Evolutionary conservation across 768 basidiomycete genomes (phyloP), one percentile per base, ranked within the genome.

Genomic region (Pleurotus djamor): DNA sequence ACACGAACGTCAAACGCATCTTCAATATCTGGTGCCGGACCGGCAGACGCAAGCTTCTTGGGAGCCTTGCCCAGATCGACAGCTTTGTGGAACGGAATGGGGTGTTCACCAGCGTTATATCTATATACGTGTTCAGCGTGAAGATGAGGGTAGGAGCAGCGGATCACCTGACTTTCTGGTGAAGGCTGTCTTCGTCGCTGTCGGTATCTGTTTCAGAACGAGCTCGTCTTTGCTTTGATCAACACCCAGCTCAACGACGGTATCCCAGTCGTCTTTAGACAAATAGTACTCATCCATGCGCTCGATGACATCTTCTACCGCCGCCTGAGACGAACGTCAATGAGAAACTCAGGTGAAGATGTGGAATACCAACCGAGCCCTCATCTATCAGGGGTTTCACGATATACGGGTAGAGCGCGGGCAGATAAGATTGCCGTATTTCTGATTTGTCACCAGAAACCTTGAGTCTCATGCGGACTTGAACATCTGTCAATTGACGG

Each of bases 251-350:
- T 98, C 96, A 56, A 98, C 84, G 55, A 98, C 79, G 8, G 94
- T 88, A 66, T 99, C 97, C 96, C 96, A 98, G 67, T 98, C 96
- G 33, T 98, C 97, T 63, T 90, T 92, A 3, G 88, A 87, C 35
- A 99, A 73, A 72, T 86, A 98, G 70, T 99, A 99, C 49, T 91
- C 89, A 70, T 98, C 97, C 95, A 99, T 96, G 5, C 77, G 76
- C 28, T 84, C 80, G 59, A 99, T 97, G 37, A 95, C 85, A 7
- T 89, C 86, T 1, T 90, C 87, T 4, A 98, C 83, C 0, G 85
- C 89, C 62, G 83, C 84, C 93, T 95, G 69, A 8, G 28, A 34
- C 8, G n/a, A 34, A 52, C 17, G 63, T 63, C 6, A 64, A 36
- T 37, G 13, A 37, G 33, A 50, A 61, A 32, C 48, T 48, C 36